Percentiles rank a stretch among this genome's conserved stretches.
These are phyloP conservation scores for Neurospora sp. DNA, from an alignment of 495 filamentous ascomycete genomes.

Conservation along the genomic window DNA sequence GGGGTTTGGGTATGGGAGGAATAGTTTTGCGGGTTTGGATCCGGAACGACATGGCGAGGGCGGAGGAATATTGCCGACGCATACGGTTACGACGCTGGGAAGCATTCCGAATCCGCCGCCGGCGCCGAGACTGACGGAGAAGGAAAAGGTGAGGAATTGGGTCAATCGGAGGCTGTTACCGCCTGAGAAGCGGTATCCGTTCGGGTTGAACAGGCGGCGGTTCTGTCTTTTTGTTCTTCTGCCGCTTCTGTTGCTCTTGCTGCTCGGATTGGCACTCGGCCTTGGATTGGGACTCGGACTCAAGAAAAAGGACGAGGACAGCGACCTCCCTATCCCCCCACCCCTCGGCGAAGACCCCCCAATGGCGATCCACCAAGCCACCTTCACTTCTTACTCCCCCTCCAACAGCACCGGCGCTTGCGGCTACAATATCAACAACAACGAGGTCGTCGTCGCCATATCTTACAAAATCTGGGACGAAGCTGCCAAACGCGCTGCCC, in stretches of 20 bases:
- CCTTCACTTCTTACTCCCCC: slow-evolving; percentile 29
- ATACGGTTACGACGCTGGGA: neutral
- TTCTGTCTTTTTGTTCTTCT: neutral
- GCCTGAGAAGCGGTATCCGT: neutral
- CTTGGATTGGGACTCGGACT: neutral
- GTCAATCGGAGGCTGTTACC: neutral
- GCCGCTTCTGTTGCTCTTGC: neutral
- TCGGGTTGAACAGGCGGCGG: neutral
- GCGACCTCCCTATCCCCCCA: neutral
- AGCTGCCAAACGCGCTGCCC: slow-evolving; percentile 9
- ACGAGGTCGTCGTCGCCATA: slow-evolving; percentile 54
- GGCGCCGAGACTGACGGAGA: neutral
- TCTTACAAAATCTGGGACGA: slow-evolving; percentile 60
- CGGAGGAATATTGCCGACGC: neutral
- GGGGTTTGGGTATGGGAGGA: neutral
- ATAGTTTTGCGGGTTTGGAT: neutral
- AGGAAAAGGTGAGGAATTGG: neutral
- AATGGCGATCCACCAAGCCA: neutral
- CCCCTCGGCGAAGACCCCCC: neutral
- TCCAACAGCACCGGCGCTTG: slow-evolving; percentile 50
- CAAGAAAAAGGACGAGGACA: neutral
- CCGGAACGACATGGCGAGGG: neutral
- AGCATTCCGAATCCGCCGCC: neutral
- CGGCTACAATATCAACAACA: slow-evolving; percentile 42
- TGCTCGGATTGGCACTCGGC: neutral